Evolutionary conservation across 345 rosid genomes (phyloP).

Genomic region (Eucalyptus viminalis): DNA sequence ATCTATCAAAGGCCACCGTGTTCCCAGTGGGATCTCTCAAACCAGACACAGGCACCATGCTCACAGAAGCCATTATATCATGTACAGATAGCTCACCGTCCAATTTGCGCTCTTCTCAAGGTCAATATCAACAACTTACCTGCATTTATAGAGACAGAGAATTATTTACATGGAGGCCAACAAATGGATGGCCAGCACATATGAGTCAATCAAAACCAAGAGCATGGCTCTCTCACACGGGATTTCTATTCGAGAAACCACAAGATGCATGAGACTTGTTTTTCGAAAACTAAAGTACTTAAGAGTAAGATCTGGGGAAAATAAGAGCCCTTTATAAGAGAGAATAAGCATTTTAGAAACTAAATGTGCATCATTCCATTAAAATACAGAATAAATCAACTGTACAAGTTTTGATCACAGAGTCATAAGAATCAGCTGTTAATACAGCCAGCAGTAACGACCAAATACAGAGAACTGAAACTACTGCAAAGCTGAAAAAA

Average conservation of each 20-base stretch:
- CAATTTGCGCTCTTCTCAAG: not conserved
- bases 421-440: not conserved
- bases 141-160: not conserved
- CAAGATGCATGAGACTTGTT: not conserved
- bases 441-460: not conserved
- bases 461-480: not conserved
- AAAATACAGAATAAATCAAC: not conserved
- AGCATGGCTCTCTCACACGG: not conserved
- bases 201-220: not conserved
- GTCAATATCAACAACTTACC: not conserved
- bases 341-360: not conserved
- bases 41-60: conserved; percentile 38
- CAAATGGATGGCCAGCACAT: not conserved
- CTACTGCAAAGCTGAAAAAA: not conserved
- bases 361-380: not conserved
- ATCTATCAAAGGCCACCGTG: conserved; percentile 48
- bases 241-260: not conserved
- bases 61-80: conserved; percentile 47
- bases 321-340: not conserved
- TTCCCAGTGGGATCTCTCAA: conserved; percentile 43
- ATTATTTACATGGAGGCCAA: not conserved
- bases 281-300: not conserved
- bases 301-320: not conserved
- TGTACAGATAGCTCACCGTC: not conserved
- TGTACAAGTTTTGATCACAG: not conserved